Base-by-base conservation (phyloP, 2,329 filamentous ascomycete species). In the Metarhizium robertsii region DNA sequence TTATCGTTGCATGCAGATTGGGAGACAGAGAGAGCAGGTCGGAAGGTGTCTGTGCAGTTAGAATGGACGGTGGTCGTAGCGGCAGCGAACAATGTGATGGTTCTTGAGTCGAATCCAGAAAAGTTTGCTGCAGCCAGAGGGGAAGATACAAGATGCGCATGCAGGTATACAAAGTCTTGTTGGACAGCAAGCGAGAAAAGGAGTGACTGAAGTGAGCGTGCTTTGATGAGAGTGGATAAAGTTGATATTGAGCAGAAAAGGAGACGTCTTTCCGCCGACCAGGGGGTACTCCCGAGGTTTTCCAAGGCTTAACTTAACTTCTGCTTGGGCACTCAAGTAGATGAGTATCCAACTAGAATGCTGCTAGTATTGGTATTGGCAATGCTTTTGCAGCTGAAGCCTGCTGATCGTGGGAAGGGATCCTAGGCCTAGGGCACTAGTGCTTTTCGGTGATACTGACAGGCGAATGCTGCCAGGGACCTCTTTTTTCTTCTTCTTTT, bases 171-270 rank as follows among this genome's bases (percentile, higher is more conserved):
- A 30, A 34, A 25, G 48, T 38, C 46, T 36, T 14, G 40, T 47
- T 50, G 30, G 48, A 48, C n/a, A n/a, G 54, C 38, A 60, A 64
- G 59, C 60, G 61, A 61, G 61, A 65, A 70, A 72, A 70, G 65
- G 69, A 71, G 67, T 68, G 70, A 72, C 70, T 71, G 65, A 66
- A 67, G 67, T 70, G 67, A 71, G 67, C 58, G 68, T 65, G 67
- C 10, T 69, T 65, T 55, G 54, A 53, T 50, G 50, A 46, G 54
- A 52, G 57, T 52, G 52, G 68, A 69, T 66, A 65, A 63, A 60
- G 62, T 65, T 64, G 68, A 71, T 69, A 69, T 68, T 66, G 69
- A 61, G 61, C 54, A 55, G 65, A 71, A 72, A 71, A 67, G 50
- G 55, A 53, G 55, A 55, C 45, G 47, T 54, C 52, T 43, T 52